These are phyloP conservation scores for Liriodendron chinense DNA, from an alignment of 164 flowering plant genomes.

Conservation along the genomic window DNA sequence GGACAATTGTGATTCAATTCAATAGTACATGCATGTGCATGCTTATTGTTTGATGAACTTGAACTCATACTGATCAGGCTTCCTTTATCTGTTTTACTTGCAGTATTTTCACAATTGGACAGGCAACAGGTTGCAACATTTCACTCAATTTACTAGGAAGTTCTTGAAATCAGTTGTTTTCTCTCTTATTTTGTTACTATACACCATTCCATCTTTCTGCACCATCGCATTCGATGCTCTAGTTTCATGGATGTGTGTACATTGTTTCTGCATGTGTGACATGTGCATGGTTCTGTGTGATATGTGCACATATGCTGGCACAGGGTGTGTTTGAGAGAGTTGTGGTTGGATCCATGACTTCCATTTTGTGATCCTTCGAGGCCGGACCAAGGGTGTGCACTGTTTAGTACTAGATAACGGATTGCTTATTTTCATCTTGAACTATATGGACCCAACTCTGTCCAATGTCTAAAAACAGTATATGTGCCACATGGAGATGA, in stretches of 20 bases:
- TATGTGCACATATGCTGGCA: too few relatives aligned
- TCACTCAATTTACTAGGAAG: constrained; percentile 2
- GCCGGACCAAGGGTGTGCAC: too few relatives aligned
- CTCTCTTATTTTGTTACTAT: neutral
- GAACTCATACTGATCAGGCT: neutral
- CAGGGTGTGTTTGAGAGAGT: too few relatives aligned
- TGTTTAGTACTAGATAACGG: too few relatives aligned
- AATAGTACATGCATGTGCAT: neutral
- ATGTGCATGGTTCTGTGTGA: too few relatives aligned
- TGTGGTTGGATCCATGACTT: neutral
- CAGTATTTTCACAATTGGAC: constrained; percentile 99
- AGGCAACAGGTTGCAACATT: constrained; percentile 74
- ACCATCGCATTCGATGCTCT: neutral
- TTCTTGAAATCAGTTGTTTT: constrained; percentile 1
- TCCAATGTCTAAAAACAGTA: too few relatives aligned
- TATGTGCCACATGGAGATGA: too few relatives aligned
- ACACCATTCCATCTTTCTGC: neutral
- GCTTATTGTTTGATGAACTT: neutral
- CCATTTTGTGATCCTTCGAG: neutral
- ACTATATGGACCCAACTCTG: neutral
- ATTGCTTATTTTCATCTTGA: neutral
- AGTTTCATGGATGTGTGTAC: too few relatives aligned
- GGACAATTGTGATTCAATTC: neutral
- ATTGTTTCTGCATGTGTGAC: too few relatives aligned
- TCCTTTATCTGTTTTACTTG: constrained; percentile 16